Evolutionary conservation across 2,329 filamentous ascomycete species (phyloP), one percentile per base, ranked within the genome.

Genomic region (Daldinia sp.): DNA sequence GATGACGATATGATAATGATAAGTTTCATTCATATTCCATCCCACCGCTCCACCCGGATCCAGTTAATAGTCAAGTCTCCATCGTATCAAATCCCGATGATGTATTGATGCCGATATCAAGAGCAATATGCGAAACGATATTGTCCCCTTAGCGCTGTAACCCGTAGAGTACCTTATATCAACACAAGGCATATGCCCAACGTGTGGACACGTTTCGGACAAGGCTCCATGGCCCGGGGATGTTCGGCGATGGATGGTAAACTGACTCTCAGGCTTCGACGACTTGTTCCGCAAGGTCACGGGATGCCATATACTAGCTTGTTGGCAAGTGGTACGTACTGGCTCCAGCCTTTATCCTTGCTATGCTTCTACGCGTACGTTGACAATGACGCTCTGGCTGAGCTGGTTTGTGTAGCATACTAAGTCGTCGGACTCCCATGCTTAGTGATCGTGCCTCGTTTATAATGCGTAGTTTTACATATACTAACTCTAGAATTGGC

Each of bases 231-330:
- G 54, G 54, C 15, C 13, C 41, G 55, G 58, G 39, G 41, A 65
- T 46, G 9, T 68, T 68, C 55, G 59, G 63, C 26, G 63, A 55
- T 62, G 55, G 51, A 51, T 57, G 41, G 30, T 55, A 46, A 48
- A 26, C 39, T 26, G 15, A 30, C 20, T 48, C 35, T 42, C 26
- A 58, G n/a, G 23, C 20, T 28, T 62, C 42, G 60, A 18, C 48
- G 60, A 42, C 48, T 35, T 35, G 60, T 65, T 59, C 37, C 42
- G 13, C 46, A 42, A 65, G 62, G 63, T 64, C 65, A 64, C 63
- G 51, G 54, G 65, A 58, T 48, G 13, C 51, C 9, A 20, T 15
- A 39, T 15, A 3, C 35, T 18, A 41, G 28, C 39, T 26, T 28
- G 53, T 42, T 44, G 55, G 46, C 33, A 18, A 41, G 60, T 35